Conservation (phyloP, 768 basidiomycete genomes). For the Hemileccinum impolitum region DNA sequence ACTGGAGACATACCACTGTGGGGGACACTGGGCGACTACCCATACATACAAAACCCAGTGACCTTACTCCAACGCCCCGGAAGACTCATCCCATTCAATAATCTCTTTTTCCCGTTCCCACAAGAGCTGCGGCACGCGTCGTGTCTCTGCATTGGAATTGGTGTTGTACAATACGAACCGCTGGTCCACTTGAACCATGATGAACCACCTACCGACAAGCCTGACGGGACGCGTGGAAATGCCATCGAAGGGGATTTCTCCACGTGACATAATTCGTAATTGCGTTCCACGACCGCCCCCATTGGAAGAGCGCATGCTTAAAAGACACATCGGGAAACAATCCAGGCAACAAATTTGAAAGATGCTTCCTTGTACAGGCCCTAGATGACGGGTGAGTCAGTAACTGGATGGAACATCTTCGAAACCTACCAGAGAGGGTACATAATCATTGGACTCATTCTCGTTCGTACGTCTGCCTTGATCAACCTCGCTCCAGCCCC, state of each 20-base stretch:
- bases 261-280: not conserved
- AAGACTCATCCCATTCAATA: not conserved
- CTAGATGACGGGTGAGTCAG: not conserved
- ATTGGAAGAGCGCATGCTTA: not conserved
- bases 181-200: not conserved
- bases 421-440: too few species aligned
- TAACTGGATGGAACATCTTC: not conserved
- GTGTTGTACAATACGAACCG: slow-evolving; percentile 4
- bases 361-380: not conserved
- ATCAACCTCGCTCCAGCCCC: too few species aligned
- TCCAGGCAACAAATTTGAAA: not conserved
- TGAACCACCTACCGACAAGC: slow-evolving; percentile 1
- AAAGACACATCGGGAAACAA: not conserved
- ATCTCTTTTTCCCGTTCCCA: not conserved
- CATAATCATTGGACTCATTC: too few species aligned
- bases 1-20: not conserved
- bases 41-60: not conserved
- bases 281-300: not conserved
- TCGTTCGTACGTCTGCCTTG: too few species aligned
- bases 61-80: not conserved
- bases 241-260: not conserved
- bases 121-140: not conserved
- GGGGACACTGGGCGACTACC: not conserved
- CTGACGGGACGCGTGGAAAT: not conserved
- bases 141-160: not conserved